phyloP scores from a whole-genome alignment of 73 alveolate species.

The Diophrys sp. region DNA sequence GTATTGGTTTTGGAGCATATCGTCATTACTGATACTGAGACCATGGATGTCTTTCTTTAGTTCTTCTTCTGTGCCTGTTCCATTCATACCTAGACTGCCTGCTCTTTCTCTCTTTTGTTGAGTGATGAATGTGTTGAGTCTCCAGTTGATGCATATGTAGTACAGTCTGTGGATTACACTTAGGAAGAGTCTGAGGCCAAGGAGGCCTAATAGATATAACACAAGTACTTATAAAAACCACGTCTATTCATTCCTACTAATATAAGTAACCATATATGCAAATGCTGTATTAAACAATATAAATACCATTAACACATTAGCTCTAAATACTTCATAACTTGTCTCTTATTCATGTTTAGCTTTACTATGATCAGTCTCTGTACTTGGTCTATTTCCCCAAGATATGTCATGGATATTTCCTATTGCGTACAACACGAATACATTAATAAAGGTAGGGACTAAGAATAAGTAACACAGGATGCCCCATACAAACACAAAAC shows the following conservation, averaged over 20 bases:
- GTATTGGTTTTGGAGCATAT: no score
- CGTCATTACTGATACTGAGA: no score
- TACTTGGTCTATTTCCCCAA: constrained; percentile 75
- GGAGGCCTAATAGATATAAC: background rate
- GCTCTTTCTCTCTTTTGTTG: background rate
- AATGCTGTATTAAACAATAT: background rate
- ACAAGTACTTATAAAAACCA: background rate
- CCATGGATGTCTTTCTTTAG: no score
- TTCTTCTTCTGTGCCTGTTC: no score
- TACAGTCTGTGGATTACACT: background rate
- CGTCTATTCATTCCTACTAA: background rate
- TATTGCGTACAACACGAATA: constrained; percentile 14
- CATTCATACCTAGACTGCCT: no score
- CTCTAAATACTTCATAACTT: background rate
- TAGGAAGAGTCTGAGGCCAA: background rate
- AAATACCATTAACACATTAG: background rate
- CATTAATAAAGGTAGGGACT: constrained; percentile 11
- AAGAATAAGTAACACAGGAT: background rate
- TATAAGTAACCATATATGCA: background rate
- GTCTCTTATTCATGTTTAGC: background rate
- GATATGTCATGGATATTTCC: constrained; percentile 64
- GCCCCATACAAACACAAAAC: constrained; percentile 22
- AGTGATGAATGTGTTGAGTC: background rate
- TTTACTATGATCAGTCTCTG: background rate
- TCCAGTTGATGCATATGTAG: background rate